Evolutionary conservation across 106 monocot genomes (phyloP), one percentile per base, ranked within the genome.

Genomic region (Xerophyta viscosa): DNA sequence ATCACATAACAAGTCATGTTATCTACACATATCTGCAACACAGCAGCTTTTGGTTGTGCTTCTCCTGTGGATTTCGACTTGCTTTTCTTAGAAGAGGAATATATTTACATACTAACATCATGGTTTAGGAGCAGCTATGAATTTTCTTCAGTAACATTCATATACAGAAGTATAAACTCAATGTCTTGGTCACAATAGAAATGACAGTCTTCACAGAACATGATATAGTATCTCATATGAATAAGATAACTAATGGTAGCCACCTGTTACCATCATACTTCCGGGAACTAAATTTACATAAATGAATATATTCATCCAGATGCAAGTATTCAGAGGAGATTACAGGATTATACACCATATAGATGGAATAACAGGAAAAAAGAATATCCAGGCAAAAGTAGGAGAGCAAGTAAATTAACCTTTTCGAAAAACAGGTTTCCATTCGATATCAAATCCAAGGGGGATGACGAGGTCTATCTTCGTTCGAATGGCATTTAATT

Each of bases 371-470:
- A 10, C 31, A 29, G 28, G 50, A 60, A 50, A 8, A 68, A 41
- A 31, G 23, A 3, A 43, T 14, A 43, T 6, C 4, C 26, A 25
- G 12, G 17, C 30, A 13, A 37, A 17, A 14, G 11, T 13, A 46
- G 33, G 10, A 10, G 33, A 10, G 33, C 5, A 33, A 10, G 14
- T 50, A 47, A 46, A 28, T 50, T 10, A 27, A 88, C 93, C 93
- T 81, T 58, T 49, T 67, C 14, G 55, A 28, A 84, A 88, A 2
- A 50, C 50, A 33, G 93, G 93, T 37, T 24, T 88, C 93, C 93
- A 94, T 60, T 96, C 94, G 31, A 96, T 73, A 66, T 96, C 94
- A 66, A 96, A 79, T 21, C 94, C 94, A 28, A 88, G 48, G 46
- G 78, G 57, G 46, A 96, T 58, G 41, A 20, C 56, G 33, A 33